Conservation (phyloP, 305 asterid genomes). For the Solanum hybrid region DNA sequence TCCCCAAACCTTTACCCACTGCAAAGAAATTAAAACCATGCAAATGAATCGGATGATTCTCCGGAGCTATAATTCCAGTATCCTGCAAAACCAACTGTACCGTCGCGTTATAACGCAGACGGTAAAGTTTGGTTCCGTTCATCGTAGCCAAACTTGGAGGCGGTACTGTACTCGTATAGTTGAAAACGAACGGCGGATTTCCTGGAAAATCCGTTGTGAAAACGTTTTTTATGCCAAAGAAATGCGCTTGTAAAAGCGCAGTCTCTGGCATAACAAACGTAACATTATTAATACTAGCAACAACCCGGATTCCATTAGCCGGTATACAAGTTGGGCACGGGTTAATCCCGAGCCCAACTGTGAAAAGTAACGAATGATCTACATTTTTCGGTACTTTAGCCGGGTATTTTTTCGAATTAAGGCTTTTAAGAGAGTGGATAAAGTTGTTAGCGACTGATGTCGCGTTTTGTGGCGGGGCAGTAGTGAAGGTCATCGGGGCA, state of each 20-base stretch:
- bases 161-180: conserved; percentile 50
- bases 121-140: conserved; percentile 49
- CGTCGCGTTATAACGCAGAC: conserved; percentile 45
- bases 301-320: conserved; percentile 51
- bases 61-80: conserved; percentile 56
- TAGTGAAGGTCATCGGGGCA: conserved; percentile 27
- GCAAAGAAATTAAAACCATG: conserved; percentile 83
- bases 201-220: conserved; percentile 72
- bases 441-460: conserved; percentile 58
- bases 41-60: conserved; percentile 76
- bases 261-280: conserved; percentile 68
- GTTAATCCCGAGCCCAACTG: conserved; percentile 55
- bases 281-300: conserved; percentile 56
- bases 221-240: conserved; percentile 52
- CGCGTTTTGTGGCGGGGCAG: conserved; percentile 53
- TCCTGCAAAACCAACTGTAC: conserved; percentile 70
- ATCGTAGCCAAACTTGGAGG: conserved; percentile 22
- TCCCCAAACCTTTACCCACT: conserved; percentile 62
- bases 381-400: conserved; percentile 52
- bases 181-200: conserved; percentile 41
- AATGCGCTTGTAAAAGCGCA: conserved; percentile 66
- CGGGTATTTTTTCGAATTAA: conserved; percentile 41
- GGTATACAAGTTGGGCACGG: conserved; percentile 57
- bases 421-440: conserved; percentile 36
- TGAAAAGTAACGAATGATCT: conserved; percentile 52